Evolutionary conservation across 208 protist species (phyloP), one percentile per base, ranked within the genome.

Genomic region (Crithidia brevicula): DNA sequence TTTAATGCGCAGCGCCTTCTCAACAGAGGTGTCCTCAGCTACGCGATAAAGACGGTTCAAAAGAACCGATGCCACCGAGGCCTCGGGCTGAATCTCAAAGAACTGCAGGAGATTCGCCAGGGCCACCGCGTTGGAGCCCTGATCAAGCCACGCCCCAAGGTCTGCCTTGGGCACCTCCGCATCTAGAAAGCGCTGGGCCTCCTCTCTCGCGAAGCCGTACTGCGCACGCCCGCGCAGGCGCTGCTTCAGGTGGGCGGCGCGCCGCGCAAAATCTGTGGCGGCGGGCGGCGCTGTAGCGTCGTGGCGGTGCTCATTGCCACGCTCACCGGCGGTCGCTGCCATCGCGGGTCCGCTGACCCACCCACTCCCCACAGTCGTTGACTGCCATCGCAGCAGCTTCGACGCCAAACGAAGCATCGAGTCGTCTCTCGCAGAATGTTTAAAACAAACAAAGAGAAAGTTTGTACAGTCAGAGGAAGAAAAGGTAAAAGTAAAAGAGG

Each of bases 181-280:
- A 61, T 96, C 88, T 15, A 96, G 77, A 65, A 96, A 96, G 56
- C 74, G 69, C 77, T 93, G 82, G 7, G 80, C 91, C 74, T 92
- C 83, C 13, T 74, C 69, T 0, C 90, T 77, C 0, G 85, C 90
- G 58, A 88, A 90, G 15, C 61, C 74, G 75, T 90, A 89, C 66
- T 87, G 83, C 1, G 75, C 72, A 34, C 77, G 82, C 0, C 86
- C 85, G 11, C 83, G 78, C 60, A 88, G 77, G n/a, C 75, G 60
- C 13, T 71, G 63, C 67, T 95, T 95, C 22, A 95, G 57, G n/a
- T 65, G 56, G 1, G 90, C 43, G 7, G 86, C 84, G 4, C 69
- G 77, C 15, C 49, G 42, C n/a, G 67, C 73, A 43, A 94, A 94
- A 38, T 77, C 75, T 4, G 80, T 86, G 31, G 50, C 1, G 50